These are phyloP conservation scores for Phytophthora melonis DNA, from an alignment of 352 stramenopile genomes.

Conservation along the genomic window DNA sequence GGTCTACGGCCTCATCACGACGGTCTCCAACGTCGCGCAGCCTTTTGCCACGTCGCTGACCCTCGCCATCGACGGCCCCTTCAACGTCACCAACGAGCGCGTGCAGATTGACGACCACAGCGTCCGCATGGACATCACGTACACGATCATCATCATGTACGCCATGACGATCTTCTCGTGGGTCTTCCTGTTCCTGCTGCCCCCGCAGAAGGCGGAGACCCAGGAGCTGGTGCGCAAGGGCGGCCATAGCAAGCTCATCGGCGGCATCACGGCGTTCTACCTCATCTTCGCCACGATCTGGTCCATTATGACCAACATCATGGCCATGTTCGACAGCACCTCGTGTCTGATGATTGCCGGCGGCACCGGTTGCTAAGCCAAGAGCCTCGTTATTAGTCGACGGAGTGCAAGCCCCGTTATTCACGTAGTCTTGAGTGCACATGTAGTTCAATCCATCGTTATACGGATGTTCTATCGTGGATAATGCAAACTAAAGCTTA, in stretches of 20 bases:
- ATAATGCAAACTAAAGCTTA: too few species aligned
- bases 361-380: slow-evolving; percentile 1
- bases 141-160: slow-evolving; percentile 22
- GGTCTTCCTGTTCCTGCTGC: slow-evolving; percentile 21
- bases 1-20: slow-evolving; percentile 44
- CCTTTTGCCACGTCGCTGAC: slow-evolving; percentile 20
- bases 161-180: slow-evolving; percentile 17
- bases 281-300: slow-evolving; percentile 14
- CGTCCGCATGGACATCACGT: slow-evolving; percentile 16
- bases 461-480: background rate
- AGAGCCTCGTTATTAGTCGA: background rate
- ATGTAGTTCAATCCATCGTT: background rate
- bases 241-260: slow-evolving; percentile 15
- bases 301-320: slow-evolving; percentile 23
- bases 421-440: background rate
- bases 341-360: slow-evolving; percentile 21
- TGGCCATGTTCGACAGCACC: slow-evolving; percentile 23
- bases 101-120: slow-evolving; percentile 12
- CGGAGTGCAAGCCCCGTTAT: background rate
- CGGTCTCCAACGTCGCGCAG: slow-evolving; percentile 21
- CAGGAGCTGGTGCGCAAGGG: slow-evolving; percentile 16
- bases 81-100: slow-evolving; percentile 15
- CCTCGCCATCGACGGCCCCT: slow-evolving; percentile 15
- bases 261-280: slow-evolving; percentile 13
- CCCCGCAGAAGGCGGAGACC: slow-evolving; percentile 15